A percentile compares a stretch with the other conserved stretches of the same genome.
Conservation (phyloP, 164 flowering plant genomes). For the Tinospora cordifolia region DNA sequence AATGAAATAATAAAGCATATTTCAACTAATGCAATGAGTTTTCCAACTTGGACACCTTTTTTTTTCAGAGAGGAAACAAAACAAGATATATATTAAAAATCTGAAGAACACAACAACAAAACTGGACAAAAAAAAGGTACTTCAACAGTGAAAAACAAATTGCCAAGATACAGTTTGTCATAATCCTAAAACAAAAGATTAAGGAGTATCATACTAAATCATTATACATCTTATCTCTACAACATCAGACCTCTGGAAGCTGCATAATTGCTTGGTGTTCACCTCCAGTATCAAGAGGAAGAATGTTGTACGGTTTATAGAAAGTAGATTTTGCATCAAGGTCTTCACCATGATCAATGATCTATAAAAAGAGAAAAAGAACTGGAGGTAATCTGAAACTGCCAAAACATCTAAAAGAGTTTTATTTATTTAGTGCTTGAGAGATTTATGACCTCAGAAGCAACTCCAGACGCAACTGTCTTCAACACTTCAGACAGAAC, state of each 20-base stretch:
- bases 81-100: no score
- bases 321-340: conserved; percentile 33
- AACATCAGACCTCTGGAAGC: conserved; percentile 66
- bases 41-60: background rate
- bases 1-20: background rate
- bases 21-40: conserved; percentile 3
- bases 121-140: background rate
- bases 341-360: conserved; percentile 42
- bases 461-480: conserved; percentile 48
- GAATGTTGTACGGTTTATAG: conserved; percentile 68
- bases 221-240: conserved; percentile 2
- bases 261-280: conserved; percentile 79
- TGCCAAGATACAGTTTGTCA: no score
- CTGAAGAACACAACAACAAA: no score
- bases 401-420: background rate
- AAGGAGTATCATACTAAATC: background rate
- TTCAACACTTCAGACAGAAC: conserved; percentile 64
- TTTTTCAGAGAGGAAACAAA: no score
- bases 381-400: background rate
- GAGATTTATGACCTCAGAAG: conserved; percentile 39
- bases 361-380: conserved; percentile 24
- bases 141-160: no score
- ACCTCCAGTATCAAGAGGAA: conserved; percentile 79
- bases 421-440: background rate
- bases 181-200: no score